Evolutionary conservation across 768 basidiomycete genomes (phyloP).

Genomic region (Harrya chromipes): DNA sequence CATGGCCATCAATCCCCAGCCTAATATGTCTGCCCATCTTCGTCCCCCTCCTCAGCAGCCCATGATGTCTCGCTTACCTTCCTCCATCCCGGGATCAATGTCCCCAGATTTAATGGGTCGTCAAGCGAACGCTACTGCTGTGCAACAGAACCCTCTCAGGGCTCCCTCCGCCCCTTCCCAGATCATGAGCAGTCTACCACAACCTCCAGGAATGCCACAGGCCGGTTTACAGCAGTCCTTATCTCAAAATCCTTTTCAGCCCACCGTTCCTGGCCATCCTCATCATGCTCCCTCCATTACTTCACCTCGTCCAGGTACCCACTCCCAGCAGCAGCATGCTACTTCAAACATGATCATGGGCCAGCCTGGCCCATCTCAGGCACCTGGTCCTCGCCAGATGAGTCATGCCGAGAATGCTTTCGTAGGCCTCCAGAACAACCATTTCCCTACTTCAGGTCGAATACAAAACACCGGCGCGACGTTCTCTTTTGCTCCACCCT

Average conservation of each 20-base stretch:
- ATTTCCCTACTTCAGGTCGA: conserved; percentile 34
- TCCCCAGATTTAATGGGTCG: conserved; percentile 44
- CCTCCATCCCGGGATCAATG: conserved; percentile 36
- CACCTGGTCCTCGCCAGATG: conserved; percentile 35
- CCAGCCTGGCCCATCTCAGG: conserved; percentile 31
- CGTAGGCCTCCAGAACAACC: conserved; percentile 40
- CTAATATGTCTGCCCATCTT: conserved; percentile 38
- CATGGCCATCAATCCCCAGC: conserved; percentile 46
- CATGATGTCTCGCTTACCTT: conserved; percentile 32
- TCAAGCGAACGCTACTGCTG: conserved; percentile 37
- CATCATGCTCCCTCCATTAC: conserved; percentile 30
- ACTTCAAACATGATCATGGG: conserved; percentile 29
- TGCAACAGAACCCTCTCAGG: conserved; percentile 44
- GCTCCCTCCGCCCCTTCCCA: conserved; percentile 42
- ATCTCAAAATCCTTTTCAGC: conserved; percentile 32
- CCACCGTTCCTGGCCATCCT: conserved; percentile 23
- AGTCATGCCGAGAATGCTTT: conserved; percentile 46
- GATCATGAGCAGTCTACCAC: conserved; percentile 45
- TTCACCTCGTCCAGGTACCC: conserved; percentile 30
- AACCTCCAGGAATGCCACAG: conserved; percentile 34
- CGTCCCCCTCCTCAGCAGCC: conserved; percentile 36
- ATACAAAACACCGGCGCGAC: conserved; percentile 32
- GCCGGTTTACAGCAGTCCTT: conserved; percentile 27
- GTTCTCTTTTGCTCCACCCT: conserved; percentile 46
- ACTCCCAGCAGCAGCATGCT: conserved; percentile 28